Evolutionary conservation across 2,329 filamentous ascomycete species (phyloP).

Genomic region (Curvularia eragrostidis): DNA sequence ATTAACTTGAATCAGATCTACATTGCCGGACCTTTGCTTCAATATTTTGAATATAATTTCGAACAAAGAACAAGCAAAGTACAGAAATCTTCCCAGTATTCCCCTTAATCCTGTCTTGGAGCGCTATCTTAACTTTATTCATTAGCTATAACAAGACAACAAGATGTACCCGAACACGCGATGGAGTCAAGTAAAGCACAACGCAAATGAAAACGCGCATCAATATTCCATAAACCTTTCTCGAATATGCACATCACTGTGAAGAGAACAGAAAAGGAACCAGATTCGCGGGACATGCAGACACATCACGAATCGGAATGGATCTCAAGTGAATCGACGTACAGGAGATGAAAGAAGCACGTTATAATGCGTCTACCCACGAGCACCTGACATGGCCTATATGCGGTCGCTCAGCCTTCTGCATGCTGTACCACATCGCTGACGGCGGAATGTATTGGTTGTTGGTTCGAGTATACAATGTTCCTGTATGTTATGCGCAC

Average conservation of each 20-base stretch:
- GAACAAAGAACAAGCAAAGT: conserved; percentile 53
- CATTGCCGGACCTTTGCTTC: conserved; percentile 46
- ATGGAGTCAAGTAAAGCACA: conserved; percentile 68
- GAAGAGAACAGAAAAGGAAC: conserved; percentile 52
- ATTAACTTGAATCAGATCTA: neutral
- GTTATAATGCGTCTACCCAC: neutral
- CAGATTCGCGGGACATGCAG: conserved; percentile 47
- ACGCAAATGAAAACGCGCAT: conserved; percentile 76
- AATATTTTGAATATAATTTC: conserved; percentile 35
- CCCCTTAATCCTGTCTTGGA: conserved; percentile 51
- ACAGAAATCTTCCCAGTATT: conserved; percentile 33
- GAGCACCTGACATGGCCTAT: conserved; percentile 10
- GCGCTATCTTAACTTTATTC: conserved; percentile 62
- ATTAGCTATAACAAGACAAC: conserved; percentile 6
- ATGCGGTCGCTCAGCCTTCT: neutral
- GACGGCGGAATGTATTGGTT: conserved; percentile 15
- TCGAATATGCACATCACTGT: conserved; percentile 55
- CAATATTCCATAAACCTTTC: conserved; percentile 67
- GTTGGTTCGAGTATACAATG: conserved; percentile 5
- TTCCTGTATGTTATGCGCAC: conserved; percentile 10
- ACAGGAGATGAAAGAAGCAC: neutral
- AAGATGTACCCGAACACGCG: conserved; percentile 57
- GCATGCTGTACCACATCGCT: conserved; percentile 4
- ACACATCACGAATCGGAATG: neutral
- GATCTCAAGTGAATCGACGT: neutral